A percentile compares a stretch with the other conserved stretches of the same genome.
These are phyloP conservation scores for Botryotinia convoluta DNA, from an alignment of 2,329 filamentous ascomycete species.

Conservation along the genomic window DNA sequence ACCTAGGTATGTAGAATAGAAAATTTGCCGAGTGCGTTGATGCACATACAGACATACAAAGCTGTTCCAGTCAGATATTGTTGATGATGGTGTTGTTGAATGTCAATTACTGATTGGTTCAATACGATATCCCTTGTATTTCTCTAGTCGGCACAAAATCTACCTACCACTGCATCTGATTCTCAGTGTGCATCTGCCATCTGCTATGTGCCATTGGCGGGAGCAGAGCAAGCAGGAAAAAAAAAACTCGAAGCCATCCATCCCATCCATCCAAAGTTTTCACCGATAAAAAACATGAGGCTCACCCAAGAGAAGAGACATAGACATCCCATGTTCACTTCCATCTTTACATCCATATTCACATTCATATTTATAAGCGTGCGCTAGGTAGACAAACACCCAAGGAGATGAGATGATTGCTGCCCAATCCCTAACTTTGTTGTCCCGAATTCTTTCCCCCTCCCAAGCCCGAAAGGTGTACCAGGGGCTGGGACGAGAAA, in stretches of 20 bases:
- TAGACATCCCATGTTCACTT: background rate
- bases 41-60: background rate
- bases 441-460: background rate
- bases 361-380: background rate
- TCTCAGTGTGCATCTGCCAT: background rate
- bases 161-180: background rate
- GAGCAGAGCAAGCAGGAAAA: background rate
- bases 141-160: background rate
- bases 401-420: background rate
- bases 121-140: background rate
- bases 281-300: background rate
- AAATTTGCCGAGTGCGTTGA: background rate
- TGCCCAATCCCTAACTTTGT: background rate
- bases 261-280: background rate
- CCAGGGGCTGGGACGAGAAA: background rate
- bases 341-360: too few relatives aligned
- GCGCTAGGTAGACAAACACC: background rate
- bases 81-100: background rate
- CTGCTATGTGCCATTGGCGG: too few relatives aligned
- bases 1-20: background rate
- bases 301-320: background rate
- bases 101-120: background rate
- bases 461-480: background rate
- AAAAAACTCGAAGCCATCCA: background rate
- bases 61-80: background rate